Evolutionary conservation across 768 basidiomycete genomes (phyloP).

Genomic region (Calocybe gangraenosa): DNA sequence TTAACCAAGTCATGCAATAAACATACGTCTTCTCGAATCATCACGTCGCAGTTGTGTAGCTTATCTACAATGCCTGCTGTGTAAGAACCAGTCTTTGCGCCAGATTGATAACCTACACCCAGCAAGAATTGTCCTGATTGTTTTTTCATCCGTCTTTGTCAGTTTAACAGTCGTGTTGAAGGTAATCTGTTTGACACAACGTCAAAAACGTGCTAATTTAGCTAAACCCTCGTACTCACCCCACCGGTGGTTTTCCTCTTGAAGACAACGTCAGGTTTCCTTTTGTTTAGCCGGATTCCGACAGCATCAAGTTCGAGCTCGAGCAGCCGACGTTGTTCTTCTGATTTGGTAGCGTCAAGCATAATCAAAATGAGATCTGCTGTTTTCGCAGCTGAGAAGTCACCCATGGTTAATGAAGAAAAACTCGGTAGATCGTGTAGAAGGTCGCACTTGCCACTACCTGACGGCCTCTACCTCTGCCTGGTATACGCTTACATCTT

Average conservation of each 20-base stretch:
- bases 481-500: constrained; percentile 23
- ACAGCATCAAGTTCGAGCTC: constrained; percentile 96
- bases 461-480: constrained; percentile 90
- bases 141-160: constrained; percentile 93
- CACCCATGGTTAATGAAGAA: background rate
- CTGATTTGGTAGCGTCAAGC: constrained; percentile 90
- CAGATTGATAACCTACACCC: constrained; percentile 51
- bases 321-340: constrained; percentile 83
- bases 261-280: constrained; percentile 91
- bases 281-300: constrained; percentile 90
- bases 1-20: constrained; percentile 1
- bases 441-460: constrained; percentile 78
- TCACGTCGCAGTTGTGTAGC: constrained; percentile 92
- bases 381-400: constrained; percentile 66
- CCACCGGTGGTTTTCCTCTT: constrained; percentile 92
- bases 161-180: constrained; percentile 91
- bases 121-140: constrained; percentile 88
- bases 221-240: constrained; percentile 40
- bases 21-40: constrained; percentile 93
- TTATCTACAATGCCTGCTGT: constrained; percentile 49
- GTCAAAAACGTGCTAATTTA: constrained; percentile 8
- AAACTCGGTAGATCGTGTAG: background rate
- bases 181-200: constrained; percentile 60
- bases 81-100: too few relatives aligned
- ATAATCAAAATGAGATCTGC: constrained; percentile 92